Conservation (phyloP, 345 rosid genomes). For the Theobroma cacao region DNA sequence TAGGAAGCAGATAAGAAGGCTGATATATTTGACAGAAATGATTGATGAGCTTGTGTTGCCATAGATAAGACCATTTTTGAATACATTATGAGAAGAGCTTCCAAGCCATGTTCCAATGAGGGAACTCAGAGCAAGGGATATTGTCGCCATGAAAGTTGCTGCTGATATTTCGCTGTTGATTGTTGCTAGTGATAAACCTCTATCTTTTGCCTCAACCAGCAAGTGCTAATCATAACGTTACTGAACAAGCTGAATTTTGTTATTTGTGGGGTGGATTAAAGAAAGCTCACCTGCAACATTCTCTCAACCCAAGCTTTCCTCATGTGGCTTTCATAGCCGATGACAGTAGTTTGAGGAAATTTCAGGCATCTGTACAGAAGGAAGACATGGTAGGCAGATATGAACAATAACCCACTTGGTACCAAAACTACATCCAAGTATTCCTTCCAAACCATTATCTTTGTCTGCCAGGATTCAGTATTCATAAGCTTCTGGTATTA, state of each 20-base stretch:
- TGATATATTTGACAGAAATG: constrained; percentile 26
- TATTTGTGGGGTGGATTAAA: background rate
- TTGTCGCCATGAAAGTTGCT: constrained; percentile 32
- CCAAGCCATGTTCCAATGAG: constrained; percentile 32
- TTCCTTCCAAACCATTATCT: constrained; percentile 24
- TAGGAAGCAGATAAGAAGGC: constrained; percentile 33
- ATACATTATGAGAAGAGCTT: constrained; percentile 8
- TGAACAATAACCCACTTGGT: constrained; percentile 27
- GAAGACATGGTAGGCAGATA: constrained; percentile 24
- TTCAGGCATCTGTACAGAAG: constrained; percentile 17
- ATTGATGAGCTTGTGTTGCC: constrained; percentile 24
- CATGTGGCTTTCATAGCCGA: constrained; percentile 41
- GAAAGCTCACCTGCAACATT: constrained; percentile 32
- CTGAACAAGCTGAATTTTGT: background rate
- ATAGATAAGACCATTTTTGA: constrained; percentile 18
- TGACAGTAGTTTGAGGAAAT: constrained; percentile 24
- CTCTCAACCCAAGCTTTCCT: constrained; percentile 38
- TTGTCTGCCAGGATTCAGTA: background rate
- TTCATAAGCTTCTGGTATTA: background rate
- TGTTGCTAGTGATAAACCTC: constrained; percentile 18
- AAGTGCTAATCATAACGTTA: background rate
- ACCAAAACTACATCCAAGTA: constrained; percentile 20
- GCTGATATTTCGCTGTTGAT: constrained; percentile 29
- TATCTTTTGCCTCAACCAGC: constrained; percentile 28
- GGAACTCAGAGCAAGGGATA: constrained; percentile 31